Percentiles rank a stretch among this genome's conserved stretches.
These are phyloP conservation scores for Penicillium thymicola DNA, from an alignment of 2,329 filamentous ascomycete species.

Conservation along the genomic window DNA sequence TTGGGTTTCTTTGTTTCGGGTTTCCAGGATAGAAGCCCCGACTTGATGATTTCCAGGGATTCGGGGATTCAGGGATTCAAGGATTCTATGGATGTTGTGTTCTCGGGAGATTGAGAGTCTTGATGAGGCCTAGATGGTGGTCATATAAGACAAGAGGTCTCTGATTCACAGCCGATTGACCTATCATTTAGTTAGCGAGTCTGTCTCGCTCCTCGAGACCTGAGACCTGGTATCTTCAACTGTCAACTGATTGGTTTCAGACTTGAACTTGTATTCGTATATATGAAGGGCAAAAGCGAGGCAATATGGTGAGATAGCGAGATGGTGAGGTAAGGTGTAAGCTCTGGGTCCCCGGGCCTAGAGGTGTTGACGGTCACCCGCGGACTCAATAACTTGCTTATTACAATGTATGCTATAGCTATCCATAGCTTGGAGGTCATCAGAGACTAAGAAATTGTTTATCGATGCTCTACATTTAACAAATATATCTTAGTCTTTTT, in stretches of 20 bases:
- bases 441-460: background rate
- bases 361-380: too few species aligned
- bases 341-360: too few species aligned
- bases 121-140: background rate
- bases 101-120: background rate
- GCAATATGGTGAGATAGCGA: background rate
- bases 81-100: background rate
- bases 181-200: background rate
- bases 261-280: background rate
- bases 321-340: background rate
- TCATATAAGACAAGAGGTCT: background rate
- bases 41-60: background rate
- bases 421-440: background rate
- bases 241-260: background rate
- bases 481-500: background rate
- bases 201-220: background rate
- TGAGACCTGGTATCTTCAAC: background rate
- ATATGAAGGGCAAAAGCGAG: background rate
- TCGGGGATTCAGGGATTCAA: background rate
- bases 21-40: background rate
- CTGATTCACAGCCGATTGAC: background rate
- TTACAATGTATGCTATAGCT: background rate
- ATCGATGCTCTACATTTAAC: background rate
- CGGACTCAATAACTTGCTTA: background rate
- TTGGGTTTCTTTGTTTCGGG: constrained; percentile 1